Evolutionary conservation across 2,329 filamentous ascomycete species (phyloP).

Genomic region (Fusarium papillatum): DNA sequence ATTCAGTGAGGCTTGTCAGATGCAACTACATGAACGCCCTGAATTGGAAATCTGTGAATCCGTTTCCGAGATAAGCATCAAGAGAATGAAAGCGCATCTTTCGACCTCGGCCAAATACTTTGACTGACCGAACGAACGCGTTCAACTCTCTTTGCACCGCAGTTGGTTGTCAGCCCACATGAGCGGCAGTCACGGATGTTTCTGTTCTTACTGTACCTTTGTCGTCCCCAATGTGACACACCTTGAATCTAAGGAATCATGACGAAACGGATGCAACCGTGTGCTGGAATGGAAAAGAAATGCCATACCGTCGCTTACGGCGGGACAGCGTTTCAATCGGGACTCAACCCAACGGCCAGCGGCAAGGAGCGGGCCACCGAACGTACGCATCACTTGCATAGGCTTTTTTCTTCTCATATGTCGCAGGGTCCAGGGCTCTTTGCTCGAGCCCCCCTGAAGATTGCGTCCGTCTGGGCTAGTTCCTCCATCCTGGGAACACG

Average conservation of each 20-base stretch:
- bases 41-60: slow-evolving; percentile 18
- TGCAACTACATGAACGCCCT: slow-evolving; percentile 18
- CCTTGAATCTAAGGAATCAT: slow-evolving; percentile 29
- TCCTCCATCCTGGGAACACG: not conserved
- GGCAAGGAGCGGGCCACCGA: slow-evolving; percentile 12
- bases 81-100: not conserved
- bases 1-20: slow-evolving; percentile 15
- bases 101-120: not conserved
- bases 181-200: slow-evolving; percentile 10
- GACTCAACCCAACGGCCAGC: slow-evolving; percentile 14
- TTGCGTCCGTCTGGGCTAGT: slow-evolving; percentile 1
- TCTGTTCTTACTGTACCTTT: not conserved
- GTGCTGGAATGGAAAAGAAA: slow-evolving; percentile 15
- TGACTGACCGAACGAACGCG: not conserved
- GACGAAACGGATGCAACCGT: slow-evolving; percentile 33
- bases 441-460: not conserved
- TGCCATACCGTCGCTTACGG: slow-evolving; percentile 43
- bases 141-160: not conserved
- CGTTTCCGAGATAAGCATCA: slow-evolving; percentile 2
- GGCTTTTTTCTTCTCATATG: slow-evolving; percentile 4
- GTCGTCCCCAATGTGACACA: slow-evolving; percentile 29
- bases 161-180: slow-evolving; percentile 13
- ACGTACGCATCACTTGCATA: slow-evolving; percentile 25
- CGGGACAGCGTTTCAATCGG: slow-evolving; percentile 37
- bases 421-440: slow-evolving; percentile 15